Evolutionary conservation across 1,139 yeast genomes (phyloP), one percentile per base, ranked within the genome.

Genomic region (Taphrina deformans): DNA sequence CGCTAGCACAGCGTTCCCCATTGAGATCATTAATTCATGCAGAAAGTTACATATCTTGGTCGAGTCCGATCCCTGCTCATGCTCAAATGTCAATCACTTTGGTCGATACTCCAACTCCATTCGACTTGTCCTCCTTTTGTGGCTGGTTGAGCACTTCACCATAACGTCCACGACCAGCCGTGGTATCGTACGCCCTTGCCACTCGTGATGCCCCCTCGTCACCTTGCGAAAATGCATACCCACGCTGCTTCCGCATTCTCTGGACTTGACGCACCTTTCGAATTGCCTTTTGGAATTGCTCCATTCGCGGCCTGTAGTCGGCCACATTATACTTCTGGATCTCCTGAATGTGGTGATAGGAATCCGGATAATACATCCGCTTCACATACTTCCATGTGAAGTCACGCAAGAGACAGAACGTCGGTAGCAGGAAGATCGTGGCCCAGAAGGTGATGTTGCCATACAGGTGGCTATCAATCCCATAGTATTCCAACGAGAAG

Each of bases 251-350:
- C 74, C 96, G 89, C 88, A 93, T 92, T 76, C 99, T 84, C 76
- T 93, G 97, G 41, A 95, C 98, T 76, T 95, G 99, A 76, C 99
- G 87, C 48, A 93, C 98, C 75, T 92, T 93, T 74, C 98, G 83
- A 67, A 95, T 93, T 5, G 99, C 97, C 76, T 89, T 91, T 75
- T 95, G 99, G 80, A 95, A 95, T 70, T 92, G 96, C 71, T 91
- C 96, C 85, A 92, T 86, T 71, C 97, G 85, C 23, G 99, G 99
- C 71, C 97, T 83, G 75, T 89, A 89, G 74, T 93, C 97, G 70
- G 89, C 96, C 69, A 92, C 89, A 73, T 93, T 92, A 77, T 87
- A 91, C 78, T 93, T 93, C 77, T 95, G 99, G 74, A 93, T 90
- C 76, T 91, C 98, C 77, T 95, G 99, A 38, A 92, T 97, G 72